Evolutionary conservation across 345 rosid genomes (phyloP).

Genomic region (Syzygium grande): DNA sequence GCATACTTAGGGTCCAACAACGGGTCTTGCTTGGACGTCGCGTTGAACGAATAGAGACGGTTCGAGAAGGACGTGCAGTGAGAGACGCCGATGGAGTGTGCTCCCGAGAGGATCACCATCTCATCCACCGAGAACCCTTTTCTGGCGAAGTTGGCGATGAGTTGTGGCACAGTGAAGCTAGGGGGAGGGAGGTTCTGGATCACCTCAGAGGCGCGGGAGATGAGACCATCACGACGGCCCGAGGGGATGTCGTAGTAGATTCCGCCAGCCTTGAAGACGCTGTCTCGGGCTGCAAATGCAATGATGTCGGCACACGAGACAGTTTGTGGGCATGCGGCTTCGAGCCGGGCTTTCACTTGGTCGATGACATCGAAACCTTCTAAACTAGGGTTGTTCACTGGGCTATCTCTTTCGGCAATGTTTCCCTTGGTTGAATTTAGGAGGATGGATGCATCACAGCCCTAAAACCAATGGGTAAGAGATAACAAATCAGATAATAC

Average conservation of each 20-base stretch:
- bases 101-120: slow-evolving; percentile 10
- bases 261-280: slow-evolving; percentile 10
- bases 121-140: slow-evolving; percentile 5
- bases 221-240: slow-evolving; percentile 42
- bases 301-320: slow-evolving; percentile 50
- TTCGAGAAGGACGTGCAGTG: slow-evolving; percentile 25
- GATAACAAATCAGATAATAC: not conserved
- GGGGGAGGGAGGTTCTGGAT: slow-evolving; percentile 17
- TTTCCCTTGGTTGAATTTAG: slow-evolving; percentile 18
- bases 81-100: slow-evolving; percentile 8
- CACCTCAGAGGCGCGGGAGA: slow-evolving; percentile 18
- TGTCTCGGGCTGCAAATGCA: slow-evolving; percentile 38
- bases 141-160: slow-evolving; percentile 1
- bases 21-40: slow-evolving; percentile 27
- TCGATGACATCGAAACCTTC: slow-evolving; percentile 32
- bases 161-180: not conserved
- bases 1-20: slow-evolving; percentile 18
- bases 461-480: slow-evolving; percentile 8
- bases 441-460: slow-evolving; percentile 40
- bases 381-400: slow-evolving; percentile 9
- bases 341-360: slow-evolving; percentile 23
- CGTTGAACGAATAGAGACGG: slow-evolving; percentile 28
- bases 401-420: slow-evolving; percentile 15
- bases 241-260: slow-evolving; percentile 21
- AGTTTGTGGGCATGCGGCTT: slow-evolving; percentile 24